phyloP scores from a whole-genome alignment of 768 basidiomycete species.

The Tephrocybe sp. region DNA sequence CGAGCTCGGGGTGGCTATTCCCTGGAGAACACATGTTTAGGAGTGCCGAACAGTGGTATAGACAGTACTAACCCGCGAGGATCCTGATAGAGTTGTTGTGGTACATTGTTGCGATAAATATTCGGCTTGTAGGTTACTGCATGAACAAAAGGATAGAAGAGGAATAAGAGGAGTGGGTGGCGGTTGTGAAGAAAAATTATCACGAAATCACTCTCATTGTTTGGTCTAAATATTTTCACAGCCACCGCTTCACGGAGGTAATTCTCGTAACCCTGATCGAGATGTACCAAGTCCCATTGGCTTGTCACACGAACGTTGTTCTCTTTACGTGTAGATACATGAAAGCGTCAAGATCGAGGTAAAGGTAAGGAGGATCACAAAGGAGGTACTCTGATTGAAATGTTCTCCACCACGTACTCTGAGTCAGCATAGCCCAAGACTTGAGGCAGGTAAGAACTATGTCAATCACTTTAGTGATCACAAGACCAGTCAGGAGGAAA shows the following conservation, averaged over 20 bases:
- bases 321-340: constrained; percentile 3
- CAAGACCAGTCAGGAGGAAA: background rate
- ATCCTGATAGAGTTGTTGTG: constrained; percentile 82
- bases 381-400: constrained; percentile 72
- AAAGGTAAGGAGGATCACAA: constrained; percentile 17
- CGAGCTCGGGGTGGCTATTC: constrained; percentile 98
- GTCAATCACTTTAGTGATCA: constrained; percentile 14
- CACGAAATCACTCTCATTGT: constrained; percentile 28
- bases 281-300: constrained; percentile 15
- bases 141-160: constrained; percentile 28
- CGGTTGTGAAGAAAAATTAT: constrained; percentile 30
- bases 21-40: constrained; percentile 49
- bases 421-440: constrained; percentile 93
- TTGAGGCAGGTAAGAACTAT: constrained; percentile 76
- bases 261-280: constrained; percentile 5
- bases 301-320: constrained; percentile 19
- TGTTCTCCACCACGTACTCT: constrained; percentile 96
- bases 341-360: background rate
- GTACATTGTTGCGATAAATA: constrained; percentile 51
- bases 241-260: constrained; percentile 34
- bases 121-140: constrained; percentile 34
- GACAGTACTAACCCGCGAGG: constrained; percentile 57
- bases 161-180: constrained; percentile 33
- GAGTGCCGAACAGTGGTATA: background rate
- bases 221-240: constrained; percentile 45